phyloP scores from a whole-genome alignment of 1,139 yeast genomes.

The Hyphopichia burtonii region DNA sequence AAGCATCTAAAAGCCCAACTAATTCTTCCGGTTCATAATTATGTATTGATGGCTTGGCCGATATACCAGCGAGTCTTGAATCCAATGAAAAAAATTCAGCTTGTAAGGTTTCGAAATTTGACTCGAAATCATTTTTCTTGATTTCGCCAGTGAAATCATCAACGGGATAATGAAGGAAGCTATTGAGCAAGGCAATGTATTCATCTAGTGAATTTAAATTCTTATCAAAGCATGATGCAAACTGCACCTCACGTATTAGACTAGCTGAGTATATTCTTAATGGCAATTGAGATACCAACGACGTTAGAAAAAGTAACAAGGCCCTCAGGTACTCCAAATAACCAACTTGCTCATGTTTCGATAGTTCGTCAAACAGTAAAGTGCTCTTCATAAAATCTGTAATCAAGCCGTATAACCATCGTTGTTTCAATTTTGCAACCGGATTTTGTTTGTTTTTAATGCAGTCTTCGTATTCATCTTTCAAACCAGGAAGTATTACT shows the following conservation, averaged over 20 bases:
- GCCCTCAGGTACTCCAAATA: not conserved
- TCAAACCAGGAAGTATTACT: slow-evolving; percentile 4
- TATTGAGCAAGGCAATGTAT: slow-evolving; percentile 11
- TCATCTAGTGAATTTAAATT: not conserved
- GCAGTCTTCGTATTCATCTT: not conserved
- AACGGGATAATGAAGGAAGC: slow-evolving; percentile 35
- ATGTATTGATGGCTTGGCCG: no score
- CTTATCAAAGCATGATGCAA: slow-evolving; percentile 11
- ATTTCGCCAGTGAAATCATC: slow-evolving; percentile 39
- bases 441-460: not conserved
- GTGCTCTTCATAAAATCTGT: slow-evolving; percentile 8
- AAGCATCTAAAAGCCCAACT: no score
- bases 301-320: slow-evolving; percentile 11
- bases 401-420: slow-evolving; percentile 18
- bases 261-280: slow-evolving; percentile 37
- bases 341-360: not conserved
- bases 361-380: slow-evolving; percentile 10
- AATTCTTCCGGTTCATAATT: no score
- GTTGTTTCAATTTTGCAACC: slow-evolving; percentile 10
- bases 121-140: not conserved
- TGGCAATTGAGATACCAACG: slow-evolving; percentile 39
- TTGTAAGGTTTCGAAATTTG: not conserved
- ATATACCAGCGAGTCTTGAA: not conserved
- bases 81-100: not conserved
- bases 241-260: slow-evolving; percentile 24